phyloP scores from a whole-genome alignment of 2,329 filamentous ascomycete genomes.

The Aciculosporium take region DNA sequence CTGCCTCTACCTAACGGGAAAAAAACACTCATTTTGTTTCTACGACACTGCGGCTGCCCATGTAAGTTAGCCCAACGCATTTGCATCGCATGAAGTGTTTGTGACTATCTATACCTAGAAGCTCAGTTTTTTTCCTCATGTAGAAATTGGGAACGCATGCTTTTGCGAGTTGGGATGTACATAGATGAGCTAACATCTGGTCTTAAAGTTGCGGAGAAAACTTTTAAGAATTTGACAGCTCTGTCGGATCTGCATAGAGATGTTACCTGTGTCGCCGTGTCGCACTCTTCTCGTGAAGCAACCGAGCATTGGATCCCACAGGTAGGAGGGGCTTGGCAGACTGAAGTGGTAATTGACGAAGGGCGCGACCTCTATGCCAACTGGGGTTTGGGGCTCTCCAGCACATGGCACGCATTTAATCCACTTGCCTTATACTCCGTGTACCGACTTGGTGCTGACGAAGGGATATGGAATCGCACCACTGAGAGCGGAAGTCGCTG shows the following conservation, averaged over 20 bases:
- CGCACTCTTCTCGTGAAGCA: slow-evolving; percentile 38
- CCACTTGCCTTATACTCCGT: slow-evolving; percentile 43
- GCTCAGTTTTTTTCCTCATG: no score
- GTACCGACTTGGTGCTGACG: slow-evolving; percentile 41
- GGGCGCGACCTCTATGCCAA: slow-evolving; percentile 44
- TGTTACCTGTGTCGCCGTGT: slow-evolving; percentile 46
- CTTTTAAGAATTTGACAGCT: slow-evolving; percentile 39
- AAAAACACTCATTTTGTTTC: slow-evolving; percentile 49
- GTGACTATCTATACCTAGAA: no score
- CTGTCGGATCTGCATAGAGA: slow-evolving; percentile 34
- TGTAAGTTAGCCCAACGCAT: slow-evolving; percentile 34
- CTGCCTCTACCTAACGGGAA: slow-evolving; percentile 39
- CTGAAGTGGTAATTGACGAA: slow-evolving; percentile 45
- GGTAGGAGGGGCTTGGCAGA: slow-evolving; percentile 41
- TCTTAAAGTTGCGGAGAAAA: slow-evolving; percentile 53
- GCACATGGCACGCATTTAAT: slow-evolving; percentile 47
- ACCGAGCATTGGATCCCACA: slow-evolving; percentile 44
- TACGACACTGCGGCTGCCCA: slow-evolving; percentile 61
- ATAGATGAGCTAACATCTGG: not conserved
- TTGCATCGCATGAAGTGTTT: not conserved
- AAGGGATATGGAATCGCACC: slow-evolving; percentile 51
- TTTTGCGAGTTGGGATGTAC: no score
- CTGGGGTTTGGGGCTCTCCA: slow-evolving; percentile 51
- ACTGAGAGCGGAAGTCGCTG: slow-evolving; percentile 53
- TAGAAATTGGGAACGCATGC: no score